Evolutionary conservation across 164 flowering plant species (phyloP).

Genomic region (Kingdonia uniflora): DNA sequence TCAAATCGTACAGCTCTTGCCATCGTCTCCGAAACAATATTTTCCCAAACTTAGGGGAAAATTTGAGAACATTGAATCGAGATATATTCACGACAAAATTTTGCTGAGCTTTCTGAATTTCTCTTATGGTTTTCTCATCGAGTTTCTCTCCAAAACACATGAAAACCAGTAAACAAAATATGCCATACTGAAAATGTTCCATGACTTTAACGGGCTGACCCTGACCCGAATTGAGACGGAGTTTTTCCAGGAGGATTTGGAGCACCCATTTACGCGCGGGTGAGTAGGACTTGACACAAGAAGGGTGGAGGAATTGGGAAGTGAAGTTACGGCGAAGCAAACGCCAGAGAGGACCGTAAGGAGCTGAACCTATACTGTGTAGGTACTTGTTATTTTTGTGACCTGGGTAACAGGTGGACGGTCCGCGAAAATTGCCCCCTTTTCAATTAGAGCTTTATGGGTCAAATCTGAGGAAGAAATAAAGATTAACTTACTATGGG

Average conservation of each 20-base stretch:
- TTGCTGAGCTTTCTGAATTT: conserved; percentile 15
- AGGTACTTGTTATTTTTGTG: conserved; percentile 12
- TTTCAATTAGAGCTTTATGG: conserved; percentile 33
- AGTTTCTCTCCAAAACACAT: conserved; percentile 41
- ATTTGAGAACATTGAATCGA: conserved; percentile 13
- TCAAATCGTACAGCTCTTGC: conserved; percentile 12
- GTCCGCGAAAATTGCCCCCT: conserved; percentile 31
- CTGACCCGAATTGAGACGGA: neutral
- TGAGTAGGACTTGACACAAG: conserved; percentile 19
- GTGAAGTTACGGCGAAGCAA: conserved; percentile 29
- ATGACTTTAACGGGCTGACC: conserved; percentile 10
- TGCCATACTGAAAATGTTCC: conserved; percentile 14
- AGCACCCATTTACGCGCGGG: conserved; percentile 26
- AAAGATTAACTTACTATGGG: conserved; percentile 21
- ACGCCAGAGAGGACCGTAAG: conserved; percentile 38
- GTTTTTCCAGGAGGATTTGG: conserved; percentile 3
- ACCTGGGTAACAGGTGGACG: conserved; percentile 20
- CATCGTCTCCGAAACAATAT: conserved; percentile 18
- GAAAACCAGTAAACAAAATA: conserved; percentile 24
- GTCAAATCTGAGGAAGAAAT: conserved; percentile 20
- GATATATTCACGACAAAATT: conserved; percentile 1
- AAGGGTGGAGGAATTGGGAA: conserved; percentile 22
- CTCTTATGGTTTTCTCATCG: conserved; percentile 17
- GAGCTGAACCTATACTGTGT: conserved; percentile 20
- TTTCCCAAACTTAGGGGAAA: conserved; percentile 18